Evolutionary conservation across 2,329 filamentous ascomycete species (phyloP).

Genomic region (Cordyceps militaris): DNA sequence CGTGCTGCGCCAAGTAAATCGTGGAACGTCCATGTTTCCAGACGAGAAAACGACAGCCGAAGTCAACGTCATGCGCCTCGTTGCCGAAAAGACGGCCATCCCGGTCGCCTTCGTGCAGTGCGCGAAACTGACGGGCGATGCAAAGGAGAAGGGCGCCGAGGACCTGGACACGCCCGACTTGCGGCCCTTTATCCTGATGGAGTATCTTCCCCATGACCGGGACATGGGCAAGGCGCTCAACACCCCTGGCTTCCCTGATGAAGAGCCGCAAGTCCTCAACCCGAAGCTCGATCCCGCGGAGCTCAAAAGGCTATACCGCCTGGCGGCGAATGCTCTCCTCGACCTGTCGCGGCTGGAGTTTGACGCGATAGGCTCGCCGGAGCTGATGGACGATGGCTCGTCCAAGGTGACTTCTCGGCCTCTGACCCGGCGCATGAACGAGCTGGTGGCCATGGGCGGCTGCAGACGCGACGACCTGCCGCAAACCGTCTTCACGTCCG

Average conservation of each 20-base stretch:
- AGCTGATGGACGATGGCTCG: not conserved
- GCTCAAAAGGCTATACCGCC: not conserved
- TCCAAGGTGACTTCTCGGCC: not conserved
- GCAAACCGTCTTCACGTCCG: not conserved
- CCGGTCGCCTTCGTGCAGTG: not conserved
- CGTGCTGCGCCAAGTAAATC: not conserved
- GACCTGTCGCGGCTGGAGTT: not conserved
- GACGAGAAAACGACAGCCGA: not conserved
- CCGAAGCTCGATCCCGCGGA: not conserved
- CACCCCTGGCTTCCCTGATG: not conserved
- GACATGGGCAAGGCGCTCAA: not conserved
- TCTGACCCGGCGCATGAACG: not conserved
- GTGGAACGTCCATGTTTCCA: not conserved
- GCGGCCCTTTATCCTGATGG: not conserved
- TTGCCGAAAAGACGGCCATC: not conserved
- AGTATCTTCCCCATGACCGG: not conserved
- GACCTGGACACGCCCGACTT: not conserved
- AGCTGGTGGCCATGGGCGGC: not conserved
- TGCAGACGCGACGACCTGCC: not conserved
- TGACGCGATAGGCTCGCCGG: not conserved
- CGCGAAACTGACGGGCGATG: not conserved
- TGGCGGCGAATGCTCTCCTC: not conserved
- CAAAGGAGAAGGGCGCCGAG: not conserved
- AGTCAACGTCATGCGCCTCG: not conserved
- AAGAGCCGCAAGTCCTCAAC: not conserved